Evolutionary conservation across 768 basidiomycete genomes (phyloP).

Genomic region (Tricholoma terreum): DNA sequence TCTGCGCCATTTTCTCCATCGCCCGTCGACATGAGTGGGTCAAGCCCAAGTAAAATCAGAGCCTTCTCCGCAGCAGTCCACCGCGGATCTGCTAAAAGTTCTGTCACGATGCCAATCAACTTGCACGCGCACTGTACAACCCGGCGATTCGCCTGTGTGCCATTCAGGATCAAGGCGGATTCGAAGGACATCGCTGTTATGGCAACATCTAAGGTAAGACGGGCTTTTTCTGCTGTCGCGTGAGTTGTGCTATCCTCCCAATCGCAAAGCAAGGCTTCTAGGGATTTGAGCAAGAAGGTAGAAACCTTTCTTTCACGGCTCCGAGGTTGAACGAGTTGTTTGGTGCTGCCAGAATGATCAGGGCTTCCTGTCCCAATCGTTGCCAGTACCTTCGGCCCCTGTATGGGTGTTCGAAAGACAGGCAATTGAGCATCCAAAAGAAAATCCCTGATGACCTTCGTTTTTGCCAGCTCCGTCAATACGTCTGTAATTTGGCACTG

Average conservation of each 20-base stretch:
- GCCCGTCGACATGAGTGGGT: constrained; percentile 53
- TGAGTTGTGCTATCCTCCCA: constrained; percentile 45
- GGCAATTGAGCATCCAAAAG: constrained; percentile 66
- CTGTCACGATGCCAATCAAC: constrained; percentile 33
- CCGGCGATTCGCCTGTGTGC: constrained; percentile 54
- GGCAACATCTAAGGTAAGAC: constrained; percentile 67
- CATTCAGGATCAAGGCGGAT: constrained; percentile 60
- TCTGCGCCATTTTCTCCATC: constrained; percentile 25
- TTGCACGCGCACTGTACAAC: constrained; percentile 65
- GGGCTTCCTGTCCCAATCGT: background rate
- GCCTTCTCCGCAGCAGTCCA: constrained; percentile 67
- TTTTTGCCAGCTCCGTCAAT: constrained; percentile 55
- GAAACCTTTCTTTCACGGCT: constrained; percentile 63
- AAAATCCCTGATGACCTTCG: constrained; percentile 64
- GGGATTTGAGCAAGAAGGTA: constrained; percentile 55
- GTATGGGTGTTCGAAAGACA: constrained; percentile 19
- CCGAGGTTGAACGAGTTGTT: constrained; percentile 44
- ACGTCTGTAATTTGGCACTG: constrained; percentile 63
- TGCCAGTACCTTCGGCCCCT: background rate
- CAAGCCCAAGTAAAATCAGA: constrained; percentile 60
- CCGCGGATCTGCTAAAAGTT: constrained; percentile 37
- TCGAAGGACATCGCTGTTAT: constrained; percentile 69
- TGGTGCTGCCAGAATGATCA: constrained; percentile 10
- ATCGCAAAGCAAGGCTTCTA: constrained; percentile 48
- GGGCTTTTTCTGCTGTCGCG: constrained; percentile 59